These are phyloP conservation scores for Hypoxylon sp. DNA, from an alignment of 2,329 filamentous ascomycete genomes.

Conservation along the genomic window DNA sequence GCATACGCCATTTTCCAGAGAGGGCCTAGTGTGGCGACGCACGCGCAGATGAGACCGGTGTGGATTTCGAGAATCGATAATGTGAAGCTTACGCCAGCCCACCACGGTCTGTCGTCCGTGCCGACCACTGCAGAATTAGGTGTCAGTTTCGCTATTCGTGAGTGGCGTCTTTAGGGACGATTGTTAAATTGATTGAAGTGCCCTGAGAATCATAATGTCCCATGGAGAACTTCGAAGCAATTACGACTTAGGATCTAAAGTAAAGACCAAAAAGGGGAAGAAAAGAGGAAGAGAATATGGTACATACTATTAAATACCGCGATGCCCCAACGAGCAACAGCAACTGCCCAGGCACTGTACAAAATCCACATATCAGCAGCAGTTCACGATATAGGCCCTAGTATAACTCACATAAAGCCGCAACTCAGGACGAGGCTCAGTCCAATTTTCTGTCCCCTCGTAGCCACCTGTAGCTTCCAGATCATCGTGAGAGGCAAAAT, in stretches of 20 bases:
- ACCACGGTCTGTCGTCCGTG: constrained; percentile 43
- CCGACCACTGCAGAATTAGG: constrained; percentile 21
- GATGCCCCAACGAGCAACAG: constrained; percentile 44
- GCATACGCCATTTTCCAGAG: constrained; percentile 40
- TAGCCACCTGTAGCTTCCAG: constrained; percentile 43
- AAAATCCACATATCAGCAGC: constrained; percentile 7
- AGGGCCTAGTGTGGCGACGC: constrained; percentile 41
- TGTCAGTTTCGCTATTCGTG: constrained; percentile 14
- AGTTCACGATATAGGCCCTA: background rate
- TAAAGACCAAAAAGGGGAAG: background rate
- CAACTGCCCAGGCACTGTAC: constrained; percentile 44
- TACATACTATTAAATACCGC: constrained; percentile 41
- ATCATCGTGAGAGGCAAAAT: constrained; percentile 46
- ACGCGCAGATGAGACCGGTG: constrained; percentile 46
- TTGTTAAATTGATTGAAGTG: background rate
- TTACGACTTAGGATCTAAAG: background rate
- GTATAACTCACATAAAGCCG: constrained; percentile 43
- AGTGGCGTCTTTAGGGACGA: background rate
- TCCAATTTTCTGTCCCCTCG: constrained; percentile 41
- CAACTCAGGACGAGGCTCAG: constrained; percentile 44
- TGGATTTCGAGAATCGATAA: constrained; percentile 45
- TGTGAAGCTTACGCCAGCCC: constrained; percentile 45
- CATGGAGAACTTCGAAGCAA: background rate
- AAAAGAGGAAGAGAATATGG: background rate
- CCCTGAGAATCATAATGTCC: background rate